Percentiles rank a stretch among this genome's conserved stretches.
phyloP scores from a whole-genome alignment of 2,329 filamentous ascomycete genomes.

The Botrytis galanthina region DNA sequence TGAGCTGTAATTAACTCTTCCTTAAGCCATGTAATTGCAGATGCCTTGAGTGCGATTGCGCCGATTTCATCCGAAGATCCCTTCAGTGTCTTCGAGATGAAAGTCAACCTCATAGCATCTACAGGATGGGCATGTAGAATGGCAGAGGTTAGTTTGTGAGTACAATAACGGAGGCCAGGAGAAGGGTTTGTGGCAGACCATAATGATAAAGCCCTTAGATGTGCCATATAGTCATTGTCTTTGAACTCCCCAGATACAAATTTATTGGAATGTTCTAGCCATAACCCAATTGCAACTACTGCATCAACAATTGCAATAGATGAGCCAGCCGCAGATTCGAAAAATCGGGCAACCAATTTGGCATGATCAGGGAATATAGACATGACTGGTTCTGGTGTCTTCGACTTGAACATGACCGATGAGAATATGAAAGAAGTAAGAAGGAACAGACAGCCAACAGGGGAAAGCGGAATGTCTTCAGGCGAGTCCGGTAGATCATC shows the following conservation, averaged over 20 bases:
- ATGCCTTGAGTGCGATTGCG: slow-evolving; percentile 60
- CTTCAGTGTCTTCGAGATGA: slow-evolving; percentile 63
- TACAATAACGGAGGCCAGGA: slow-evolving; percentile 39
- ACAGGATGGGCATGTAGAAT: slow-evolving; percentile 56
- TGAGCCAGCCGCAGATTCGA: slow-evolving; percentile 49
- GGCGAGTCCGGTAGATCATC: slow-evolving; percentile 48
- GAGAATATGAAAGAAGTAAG: slow-evolving; percentile 63
- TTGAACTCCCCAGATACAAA: slow-evolving; percentile 41
- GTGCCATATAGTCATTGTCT: slow-evolving; percentile 52
- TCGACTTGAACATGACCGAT: slow-evolving; percentile 57
- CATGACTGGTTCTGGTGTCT: slow-evolving; percentile 52
- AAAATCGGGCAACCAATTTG: slow-evolving; percentile 52
- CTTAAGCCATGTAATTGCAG: slow-evolving; percentile 61
- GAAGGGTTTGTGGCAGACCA: slow-evolving; percentile 42
- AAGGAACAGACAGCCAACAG: slow-evolving; percentile 57
- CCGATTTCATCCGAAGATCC: slow-evolving; percentile 49
- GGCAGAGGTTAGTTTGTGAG: slow-evolving; percentile 39
- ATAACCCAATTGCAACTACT: slow-evolving; percentile 58
- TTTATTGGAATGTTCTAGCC: slow-evolving; percentile 52
- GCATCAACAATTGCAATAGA: slow-evolving; percentile 54
- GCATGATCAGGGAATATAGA: slow-evolving; percentile 61
- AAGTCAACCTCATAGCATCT: slow-evolving; percentile 56
- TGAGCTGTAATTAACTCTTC: slow-evolving; percentile 54
- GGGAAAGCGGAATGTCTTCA: slow-evolving; percentile 56
- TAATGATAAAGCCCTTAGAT: slow-evolving; percentile 50